phyloP scores from a whole-genome alignment of 495 filamentous ascomycete genomes.

The Mytilinidion resinicola region DNA sequence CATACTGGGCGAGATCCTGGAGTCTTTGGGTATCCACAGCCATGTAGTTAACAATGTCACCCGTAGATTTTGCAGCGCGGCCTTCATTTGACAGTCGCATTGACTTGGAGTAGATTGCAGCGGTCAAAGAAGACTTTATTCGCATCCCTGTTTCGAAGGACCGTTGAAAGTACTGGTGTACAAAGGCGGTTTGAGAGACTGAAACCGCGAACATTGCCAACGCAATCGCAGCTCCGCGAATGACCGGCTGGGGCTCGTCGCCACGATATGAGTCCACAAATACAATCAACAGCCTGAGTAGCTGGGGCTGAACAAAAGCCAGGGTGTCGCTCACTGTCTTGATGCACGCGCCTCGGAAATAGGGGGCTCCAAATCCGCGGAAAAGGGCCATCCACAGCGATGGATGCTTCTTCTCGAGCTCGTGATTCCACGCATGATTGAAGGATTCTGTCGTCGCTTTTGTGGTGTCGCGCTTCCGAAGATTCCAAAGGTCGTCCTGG shows the following conservation, averaged over 20 bases:
- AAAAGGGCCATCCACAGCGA: constrained; percentile 92
- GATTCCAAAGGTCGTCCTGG: constrained; percentile 94
- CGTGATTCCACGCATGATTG: constrained; percentile 66
- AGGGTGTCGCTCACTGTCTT: constrained; percentile 79
- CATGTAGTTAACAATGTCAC: constrained; percentile 99
- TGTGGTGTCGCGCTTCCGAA: constrained; percentile 75
- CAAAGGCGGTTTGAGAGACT: constrained; percentile 67
- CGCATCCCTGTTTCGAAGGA: constrained; percentile 95
- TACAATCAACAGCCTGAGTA: constrained; percentile 74
- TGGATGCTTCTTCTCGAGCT: constrained; percentile 68
- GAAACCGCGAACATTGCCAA: constrained; percentile 89
- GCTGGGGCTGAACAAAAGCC: constrained; percentile 85
- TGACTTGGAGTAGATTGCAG: constrained; percentile 87
- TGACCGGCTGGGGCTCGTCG: constrained; percentile 61
- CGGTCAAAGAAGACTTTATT: constrained; percentile 82
- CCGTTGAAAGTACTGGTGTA: constrained; percentile 96
- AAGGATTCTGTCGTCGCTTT: constrained; percentile 59
- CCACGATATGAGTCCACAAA: constrained; percentile 76
- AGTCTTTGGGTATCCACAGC: constrained; percentile 94
- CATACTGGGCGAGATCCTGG: constrained; percentile 91
- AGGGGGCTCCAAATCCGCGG: constrained; percentile 76
- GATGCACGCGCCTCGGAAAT: constrained; percentile 70
- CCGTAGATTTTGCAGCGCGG: constrained; percentile 81
- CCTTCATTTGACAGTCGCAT: constrained; percentile 90
- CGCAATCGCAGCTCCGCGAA: constrained; percentile 81